Base-by-base conservation (phyloP, 768 basidiomycete species). In the Boletus vinaceobasis region DNA sequence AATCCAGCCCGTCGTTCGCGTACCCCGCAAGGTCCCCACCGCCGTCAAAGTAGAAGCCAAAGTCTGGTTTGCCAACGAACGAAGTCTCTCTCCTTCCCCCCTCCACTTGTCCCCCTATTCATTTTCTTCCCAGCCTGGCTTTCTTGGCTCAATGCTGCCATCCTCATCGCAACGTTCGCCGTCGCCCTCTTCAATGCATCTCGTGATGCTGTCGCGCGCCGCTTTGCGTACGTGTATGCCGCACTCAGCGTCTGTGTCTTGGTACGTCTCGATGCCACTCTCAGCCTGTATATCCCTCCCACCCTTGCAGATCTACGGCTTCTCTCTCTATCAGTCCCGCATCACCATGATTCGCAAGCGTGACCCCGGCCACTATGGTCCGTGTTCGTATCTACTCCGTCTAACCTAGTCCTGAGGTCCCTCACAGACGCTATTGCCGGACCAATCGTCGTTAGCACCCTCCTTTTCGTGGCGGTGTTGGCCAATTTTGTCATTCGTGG, bases 31-130 rank as follows among this genome's bases (percentile, higher is more conserved):
- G 71, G 82, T 90, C 21, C 75, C 87, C 0, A 88, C 88, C 1
- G 83, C 87, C 0, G 77, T 98, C 63, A 89, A 85, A 59, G 93
- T 98, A 17, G 94, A 98, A 68, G 86, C 85, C 21, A 98, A 98
- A 65, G 94, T 98, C 45, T 98, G 95, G 94, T 96, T 98, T 69
- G 93, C 94, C 9, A 97, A 97, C 65, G 94, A 98, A 72, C 77
- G 92, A 66, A 93, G 91, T 93, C 44, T 56, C 85, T 47, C 43
- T 10, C 13, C 9, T 15, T 27, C 4, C 7, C 14, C 45, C 49
- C 43, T 36, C 35, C 0, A 3, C 38, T 31, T 38, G 17, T 50
- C 37, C 31, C 31, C 29, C 32, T 15, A 14, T 9, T 64, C 32
- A 66, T 35, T n/a, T 26, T 27, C 47, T 37, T 45, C 49, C 2